These are phyloP conservation scores for Aspergillus nanangensis DNA, from an alignment of 495 filamentous ascomycete genomes.

Conservation along the genomic window DNA sequence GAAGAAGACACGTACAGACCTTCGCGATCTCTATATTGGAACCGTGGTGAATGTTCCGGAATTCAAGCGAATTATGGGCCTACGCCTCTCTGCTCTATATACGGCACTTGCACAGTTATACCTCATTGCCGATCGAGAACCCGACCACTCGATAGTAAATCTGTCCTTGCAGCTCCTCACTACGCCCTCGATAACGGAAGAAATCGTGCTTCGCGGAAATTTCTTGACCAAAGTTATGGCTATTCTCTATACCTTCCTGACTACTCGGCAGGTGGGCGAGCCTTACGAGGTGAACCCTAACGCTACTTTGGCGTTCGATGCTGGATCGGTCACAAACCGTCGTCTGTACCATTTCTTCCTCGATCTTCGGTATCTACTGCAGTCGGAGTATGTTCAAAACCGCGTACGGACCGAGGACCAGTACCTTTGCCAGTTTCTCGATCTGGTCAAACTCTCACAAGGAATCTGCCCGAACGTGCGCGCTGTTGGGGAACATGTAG, in stretches of 20 bases:
- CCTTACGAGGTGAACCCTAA: slow-evolving; percentile 79
- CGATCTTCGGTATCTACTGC: slow-evolving; percentile 84
- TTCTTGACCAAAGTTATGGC: slow-evolving; percentile 93
- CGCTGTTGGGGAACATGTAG: slow-evolving; percentile 90
- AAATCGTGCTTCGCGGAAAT: slow-evolving; percentile 92
- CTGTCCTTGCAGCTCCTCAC: slow-evolving; percentile 94
- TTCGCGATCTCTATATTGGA: slow-evolving; percentile 91
- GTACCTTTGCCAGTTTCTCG: slow-evolving; percentile 90
- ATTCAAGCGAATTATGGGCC: slow-evolving; percentile 93
- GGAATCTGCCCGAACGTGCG: slow-evolving; percentile 93
- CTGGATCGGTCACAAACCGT: slow-evolving; percentile 87
- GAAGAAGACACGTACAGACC: slow-evolving; percentile 88
- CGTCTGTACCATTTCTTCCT: slow-evolving; percentile 96
- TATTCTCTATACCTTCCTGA: slow-evolving; percentile 95
- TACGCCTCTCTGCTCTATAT: slow-evolving; percentile 90
- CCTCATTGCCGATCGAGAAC: slow-evolving; percentile 92
- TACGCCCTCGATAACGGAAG: slow-evolving; percentile 90
- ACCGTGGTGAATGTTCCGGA: slow-evolving; percentile 91
- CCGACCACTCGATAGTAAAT: slow-evolving; percentile 98
- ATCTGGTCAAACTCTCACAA: slow-evolving; percentile 91
- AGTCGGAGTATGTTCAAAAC: slow-evolving; percentile 79
- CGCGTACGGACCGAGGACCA: slow-evolving; percentile 75
- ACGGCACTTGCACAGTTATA: slow-evolving; percentile 91
- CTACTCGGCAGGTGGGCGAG: slow-evolving; percentile 89
- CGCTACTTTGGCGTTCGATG: slow-evolving; percentile 85